These are phyloP conservation scores for Scenedesmus sp. DNA, from an alignment of 163 green algal genomes.

Conservation along the genomic window DNA sequence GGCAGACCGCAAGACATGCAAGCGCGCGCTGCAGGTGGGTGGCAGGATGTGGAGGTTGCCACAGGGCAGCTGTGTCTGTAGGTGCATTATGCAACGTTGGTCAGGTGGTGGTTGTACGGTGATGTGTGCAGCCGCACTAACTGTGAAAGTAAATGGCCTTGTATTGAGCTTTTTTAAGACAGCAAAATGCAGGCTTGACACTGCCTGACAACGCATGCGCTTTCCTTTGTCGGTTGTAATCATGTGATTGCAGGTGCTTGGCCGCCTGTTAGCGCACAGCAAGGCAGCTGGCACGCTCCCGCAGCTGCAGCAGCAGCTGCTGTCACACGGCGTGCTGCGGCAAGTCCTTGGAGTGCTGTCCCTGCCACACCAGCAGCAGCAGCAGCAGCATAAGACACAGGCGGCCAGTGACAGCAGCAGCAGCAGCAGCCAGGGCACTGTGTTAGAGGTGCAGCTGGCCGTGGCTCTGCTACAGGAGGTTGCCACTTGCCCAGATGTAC, in stretches of 20 bases:
- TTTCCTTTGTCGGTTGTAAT: not conserved
- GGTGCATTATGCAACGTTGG: no score
- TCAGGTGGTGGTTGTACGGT: no score
- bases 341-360: not conserved
- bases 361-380: conserved; percentile 12
- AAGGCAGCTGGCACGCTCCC: not conserved
- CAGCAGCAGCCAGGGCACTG: conserved; percentile 16
- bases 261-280: conserved; percentile 11
- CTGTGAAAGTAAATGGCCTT: no score
- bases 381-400: not conserved
- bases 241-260: not conserved
- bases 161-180: no score
- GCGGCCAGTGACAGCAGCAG: not conserved
- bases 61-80: not conserved
- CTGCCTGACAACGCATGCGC: no score
- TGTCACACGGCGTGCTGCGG: conserved; percentile 8
- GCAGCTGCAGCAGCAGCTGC: conserved; percentile 21
- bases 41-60: not conserved
- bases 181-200: no score
- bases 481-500: not conserved
- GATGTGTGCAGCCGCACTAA: no score
- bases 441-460: conserved; percentile 33
- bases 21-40: conserved; percentile 30
- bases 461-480: conserved; percentile 15
- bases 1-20: conserved; percentile 27